These are phyloP conservation scores for Phoma sp. DNA, from an alignment of 2,329 filamentous ascomycete genomes.

Conservation along the genomic window DNA sequence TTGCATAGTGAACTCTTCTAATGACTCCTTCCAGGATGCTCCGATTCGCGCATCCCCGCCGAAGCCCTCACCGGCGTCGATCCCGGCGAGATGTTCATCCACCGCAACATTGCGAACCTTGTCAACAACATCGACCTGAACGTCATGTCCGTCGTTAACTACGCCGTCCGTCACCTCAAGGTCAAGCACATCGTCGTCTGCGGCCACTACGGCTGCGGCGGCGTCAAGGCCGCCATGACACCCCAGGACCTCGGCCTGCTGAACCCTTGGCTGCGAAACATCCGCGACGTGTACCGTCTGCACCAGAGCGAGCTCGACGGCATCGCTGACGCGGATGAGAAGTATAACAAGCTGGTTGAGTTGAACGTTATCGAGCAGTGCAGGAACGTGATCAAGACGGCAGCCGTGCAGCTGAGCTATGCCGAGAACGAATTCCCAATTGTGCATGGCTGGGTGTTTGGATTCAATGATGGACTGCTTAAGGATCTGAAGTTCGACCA, in stretches of 20 bases:
- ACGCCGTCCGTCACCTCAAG: constrained; percentile 51
- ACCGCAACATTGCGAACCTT: constrained; percentile 49
- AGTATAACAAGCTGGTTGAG: constrained; percentile 48
- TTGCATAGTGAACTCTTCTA: constrained; percentile 1
- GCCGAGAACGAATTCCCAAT: constrained; percentile 69
- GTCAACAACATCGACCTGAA: constrained; percentile 52
- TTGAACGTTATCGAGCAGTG: constrained; percentile 50
- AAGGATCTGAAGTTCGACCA: constrained; percentile 71
- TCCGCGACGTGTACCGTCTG: constrained; percentile 76
- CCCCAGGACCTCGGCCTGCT: constrained; percentile 73
- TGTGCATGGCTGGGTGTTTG: constrained; percentile 78
- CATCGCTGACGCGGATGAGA: constrained; percentile 35
- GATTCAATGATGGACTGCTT: constrained; percentile 70
- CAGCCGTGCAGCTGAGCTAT: constrained; percentile 66
- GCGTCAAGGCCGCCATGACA: constrained; percentile 68
- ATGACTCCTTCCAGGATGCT: constrained; percentile 40
- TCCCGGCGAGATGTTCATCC: constrained; percentile 45
- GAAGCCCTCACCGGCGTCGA: constrained; percentile 52
- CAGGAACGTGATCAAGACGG: constrained; percentile 52
- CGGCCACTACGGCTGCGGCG: constrained; percentile 73
- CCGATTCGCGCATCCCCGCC: constrained; percentile 50
- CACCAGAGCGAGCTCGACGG: constrained; percentile 73
- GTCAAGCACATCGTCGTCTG: constrained; percentile 75
- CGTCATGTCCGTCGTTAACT: constrained; percentile 52
- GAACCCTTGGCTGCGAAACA: constrained; percentile 78